phyloP scores from a whole-genome alignment of 352 stramenopile species.

The Phytopythium mirpurense region DNA sequence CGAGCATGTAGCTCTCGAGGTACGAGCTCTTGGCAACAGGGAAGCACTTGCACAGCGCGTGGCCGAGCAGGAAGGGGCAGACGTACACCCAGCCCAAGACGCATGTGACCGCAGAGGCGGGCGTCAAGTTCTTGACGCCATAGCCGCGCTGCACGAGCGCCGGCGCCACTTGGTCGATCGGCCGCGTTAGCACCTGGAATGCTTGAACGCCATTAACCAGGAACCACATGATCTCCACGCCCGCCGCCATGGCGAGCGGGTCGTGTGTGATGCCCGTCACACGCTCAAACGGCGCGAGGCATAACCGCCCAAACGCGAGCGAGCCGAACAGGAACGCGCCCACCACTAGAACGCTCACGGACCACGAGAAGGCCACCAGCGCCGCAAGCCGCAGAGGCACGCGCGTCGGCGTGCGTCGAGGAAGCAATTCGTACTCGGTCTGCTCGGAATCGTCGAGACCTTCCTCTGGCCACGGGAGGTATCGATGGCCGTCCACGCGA shows the following conservation, averaged over 20 bases:
- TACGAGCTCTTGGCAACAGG: constrained; percentile 34
- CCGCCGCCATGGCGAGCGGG: constrained; percentile 62
- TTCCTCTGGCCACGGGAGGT: constrained; percentile 82
- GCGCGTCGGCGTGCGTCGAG: constrained; percentile 42
- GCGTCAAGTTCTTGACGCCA: constrained; percentile 58
- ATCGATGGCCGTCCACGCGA: constrained; percentile 62
- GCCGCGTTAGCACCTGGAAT: constrained; percentile 50
- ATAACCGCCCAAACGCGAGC: constrained; percentile 58
- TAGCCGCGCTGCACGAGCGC: constrained; percentile 60
- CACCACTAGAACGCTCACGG: constrained; percentile 55
- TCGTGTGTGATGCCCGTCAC: constrained; percentile 69
- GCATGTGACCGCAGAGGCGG: constrained; percentile 37
- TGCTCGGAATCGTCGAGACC: constrained; percentile 60
- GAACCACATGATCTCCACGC: constrained; percentile 75
- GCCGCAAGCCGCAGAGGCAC: constrained; percentile 46
- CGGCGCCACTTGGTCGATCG: constrained; percentile 57
- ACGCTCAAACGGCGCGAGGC: constrained; percentile 66
- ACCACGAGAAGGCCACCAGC: constrained; percentile 52
- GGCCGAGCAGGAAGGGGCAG: constrained; percentile 65
- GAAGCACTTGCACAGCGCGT: constrained; percentile 49
- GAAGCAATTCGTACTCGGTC: constrained; percentile 70
- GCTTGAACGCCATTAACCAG: constrained; percentile 60
- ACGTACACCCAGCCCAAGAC: constrained; percentile 67
- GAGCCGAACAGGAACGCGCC: constrained; percentile 59
- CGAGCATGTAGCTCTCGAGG: constrained; percentile 70